These are phyloP conservation scores for Trichoderma reesei DNA, from an alignment of 495 filamentous ascomycete genomes.

Conservation along the genomic window DNA sequence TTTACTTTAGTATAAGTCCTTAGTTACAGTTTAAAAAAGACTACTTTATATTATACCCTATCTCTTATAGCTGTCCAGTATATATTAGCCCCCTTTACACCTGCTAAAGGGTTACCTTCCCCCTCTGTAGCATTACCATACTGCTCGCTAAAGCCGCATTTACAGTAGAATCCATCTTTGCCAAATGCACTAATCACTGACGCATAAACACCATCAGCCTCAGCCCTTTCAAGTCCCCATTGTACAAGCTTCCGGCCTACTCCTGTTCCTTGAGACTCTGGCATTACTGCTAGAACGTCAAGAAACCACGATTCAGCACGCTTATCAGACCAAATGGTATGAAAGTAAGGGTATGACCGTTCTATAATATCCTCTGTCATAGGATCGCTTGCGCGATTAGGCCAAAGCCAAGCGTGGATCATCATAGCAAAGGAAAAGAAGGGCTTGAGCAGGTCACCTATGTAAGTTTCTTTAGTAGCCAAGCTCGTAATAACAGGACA, in stretches of 20 bases:
- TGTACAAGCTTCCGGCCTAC: not conserved
- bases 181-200: not conserved
- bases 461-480: not conserved
- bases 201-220: not conserved
- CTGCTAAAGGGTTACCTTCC: not conserved
- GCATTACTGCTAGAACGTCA: not conserved
- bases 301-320: not conserved
- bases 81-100: not conserved
- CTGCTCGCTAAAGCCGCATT: not conserved
- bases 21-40: too few species aligned
- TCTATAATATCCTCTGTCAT: not conserved
- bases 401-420: not conserved
- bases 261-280: not conserved
- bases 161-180: not conserved
- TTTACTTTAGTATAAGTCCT: too few species aligned
- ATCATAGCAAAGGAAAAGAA: not conserved
- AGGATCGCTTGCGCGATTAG: not conserved
- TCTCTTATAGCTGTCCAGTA: too few species aligned
- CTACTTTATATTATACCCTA: too few species aligned
- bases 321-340: not conserved
- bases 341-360: not conserved
- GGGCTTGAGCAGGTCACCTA: not conserved
- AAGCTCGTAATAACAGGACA: not conserved
- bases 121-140: not conserved
- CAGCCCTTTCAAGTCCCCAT: not conserved